A percentile compares a stretch with the other conserved stretches of the same genome.
These are phyloP conservation scores for Kalanchoe fedtschenkoi DNA, from an alignment of 164 flowering plant species.

Conservation along the genomic window DNA sequence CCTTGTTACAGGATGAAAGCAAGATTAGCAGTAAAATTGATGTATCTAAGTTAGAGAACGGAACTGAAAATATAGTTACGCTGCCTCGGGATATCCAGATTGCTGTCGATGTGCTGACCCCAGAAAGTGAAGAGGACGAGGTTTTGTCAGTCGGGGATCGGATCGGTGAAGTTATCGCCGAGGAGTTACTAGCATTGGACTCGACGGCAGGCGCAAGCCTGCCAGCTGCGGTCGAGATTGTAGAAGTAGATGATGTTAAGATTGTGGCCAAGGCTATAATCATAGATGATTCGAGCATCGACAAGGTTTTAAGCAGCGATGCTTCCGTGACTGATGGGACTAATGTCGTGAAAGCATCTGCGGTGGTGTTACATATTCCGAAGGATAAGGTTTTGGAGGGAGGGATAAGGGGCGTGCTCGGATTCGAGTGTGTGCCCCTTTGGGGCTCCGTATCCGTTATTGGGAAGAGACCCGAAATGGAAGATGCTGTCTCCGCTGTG, in stretches of 20 bases:
- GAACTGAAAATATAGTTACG: conserved; percentile 4
- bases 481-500: conserved; percentile 28
- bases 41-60: conserved; percentile 1
- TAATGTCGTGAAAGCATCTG: conserved; percentile 16
- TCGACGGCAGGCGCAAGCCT: conserved; percentile 12
- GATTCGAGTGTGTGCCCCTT: conserved; percentile 29
- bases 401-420: conserved; percentile 21
- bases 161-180: conserved; percentile 10
- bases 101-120: conserved; percentile 9
- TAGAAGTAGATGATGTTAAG: conserved; percentile 12
- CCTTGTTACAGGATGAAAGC: conserved; percentile 6
- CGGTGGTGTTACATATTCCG: conserved; percentile 20
- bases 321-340: conserved; percentile 10
- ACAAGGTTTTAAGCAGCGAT: conserved; percentile 20
- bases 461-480: conserved; percentile 41
- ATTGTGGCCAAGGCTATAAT: conserved; percentile 25
- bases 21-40: background rate
- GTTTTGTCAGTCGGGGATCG: conserved; percentile 15
- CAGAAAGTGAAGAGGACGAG: conserved; percentile 22
- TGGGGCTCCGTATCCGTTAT: conserved; percentile 35
- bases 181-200: conserved; percentile 18
- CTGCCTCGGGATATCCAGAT: conserved; percentile 7
- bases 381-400: conserved; percentile 15
- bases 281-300: conserved; percentile 18
- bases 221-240: conserved; percentile 20